These are phyloP conservation scores for Geoglossum glabrum DNA, from an alignment of 495 filamentous ascomycete species.

Conservation along the genomic window DNA sequence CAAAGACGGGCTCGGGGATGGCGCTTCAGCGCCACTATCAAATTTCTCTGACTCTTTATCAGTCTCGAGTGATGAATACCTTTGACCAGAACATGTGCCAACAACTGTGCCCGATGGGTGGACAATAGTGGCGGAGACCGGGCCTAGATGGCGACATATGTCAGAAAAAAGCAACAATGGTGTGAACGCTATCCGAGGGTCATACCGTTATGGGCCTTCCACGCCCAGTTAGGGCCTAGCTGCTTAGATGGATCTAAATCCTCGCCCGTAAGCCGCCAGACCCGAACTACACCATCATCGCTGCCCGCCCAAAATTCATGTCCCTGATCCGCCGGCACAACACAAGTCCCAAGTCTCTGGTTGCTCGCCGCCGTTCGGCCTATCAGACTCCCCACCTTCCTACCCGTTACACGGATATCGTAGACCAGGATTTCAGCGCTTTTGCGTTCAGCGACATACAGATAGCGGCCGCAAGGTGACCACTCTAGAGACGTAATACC, in stretches of 20 bases:
- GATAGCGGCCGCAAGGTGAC: constrained; percentile 73
- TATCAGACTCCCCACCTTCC: constrained; percentile 44
- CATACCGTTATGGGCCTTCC: constrained; percentile 34
- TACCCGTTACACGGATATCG: constrained; percentile 57
- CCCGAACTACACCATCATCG: constrained; percentile 51
- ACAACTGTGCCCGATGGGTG: constrained; percentile 47
- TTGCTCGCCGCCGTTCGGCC: constrained; percentile 54
- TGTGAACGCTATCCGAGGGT: not conserved
- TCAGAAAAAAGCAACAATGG: not conserved
- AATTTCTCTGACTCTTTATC: not conserved
- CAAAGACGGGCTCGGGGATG: not conserved
- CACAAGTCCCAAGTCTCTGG: constrained; percentile 61
- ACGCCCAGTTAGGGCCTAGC: constrained; percentile 37
- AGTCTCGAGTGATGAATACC: constrained; percentile 8
- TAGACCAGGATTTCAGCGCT: constrained; percentile 57
- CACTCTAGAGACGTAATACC: constrained; percentile 45
- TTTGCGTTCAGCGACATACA: constrained; percentile 70
- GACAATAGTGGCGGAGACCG: constrained; percentile 41
- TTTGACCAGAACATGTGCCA: constrained; percentile 56
- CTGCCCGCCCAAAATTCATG: constrained; percentile 76
- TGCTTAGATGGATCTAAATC: constrained; percentile 29
- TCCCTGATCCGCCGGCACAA: constrained; percentile 25
- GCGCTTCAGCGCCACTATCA: not conserved
- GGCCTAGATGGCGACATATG: constrained; percentile 19
- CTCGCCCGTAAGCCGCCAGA: constrained; percentile 48